phyloP scores from a whole-genome alignment of 2,329 filamentous ascomycete species.

The Hymenoscyphus scutula region DNA sequence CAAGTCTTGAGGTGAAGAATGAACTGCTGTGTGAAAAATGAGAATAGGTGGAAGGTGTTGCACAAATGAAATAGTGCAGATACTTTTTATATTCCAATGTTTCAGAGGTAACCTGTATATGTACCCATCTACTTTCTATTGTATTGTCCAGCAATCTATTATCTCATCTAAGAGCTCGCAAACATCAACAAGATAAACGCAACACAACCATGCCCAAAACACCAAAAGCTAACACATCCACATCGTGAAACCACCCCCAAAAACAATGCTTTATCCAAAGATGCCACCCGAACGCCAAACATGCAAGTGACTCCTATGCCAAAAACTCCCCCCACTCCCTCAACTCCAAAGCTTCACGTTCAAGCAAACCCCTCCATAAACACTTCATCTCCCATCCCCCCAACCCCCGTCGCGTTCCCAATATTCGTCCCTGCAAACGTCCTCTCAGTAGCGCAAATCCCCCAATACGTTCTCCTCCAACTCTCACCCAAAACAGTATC shows the following conservation, averaged over 20 bases:
- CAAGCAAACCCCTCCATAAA: conserved; percentile 2
- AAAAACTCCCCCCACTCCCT: not conserved
- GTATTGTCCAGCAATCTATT: not conserved
- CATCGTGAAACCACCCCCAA: no score
- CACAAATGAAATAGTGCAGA: not conserved
- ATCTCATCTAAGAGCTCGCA: not conserved
- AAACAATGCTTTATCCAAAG: not conserved
- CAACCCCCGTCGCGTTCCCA: not conserved
- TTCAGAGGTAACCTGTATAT: not conserved
- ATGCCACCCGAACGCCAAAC: not conserved
- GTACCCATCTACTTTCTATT: not conserved
- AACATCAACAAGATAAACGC: not conserved
- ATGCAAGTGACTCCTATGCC: not conserved
- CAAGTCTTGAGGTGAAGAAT: no score
- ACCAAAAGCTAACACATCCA: not conserved
- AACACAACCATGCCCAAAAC: not conserved
- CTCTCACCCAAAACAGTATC: conserved; percentile 41
- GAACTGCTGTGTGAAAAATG: no score
- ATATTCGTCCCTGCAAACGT: conserved; percentile 20
- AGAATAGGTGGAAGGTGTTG: no score
- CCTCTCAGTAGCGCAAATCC: conserved; percentile 36
- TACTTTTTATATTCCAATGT: not conserved
- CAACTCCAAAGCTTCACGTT: not conserved
- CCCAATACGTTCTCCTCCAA: conserved; percentile 44
- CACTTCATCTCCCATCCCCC: not conserved